Base-by-base conservation (phyloP, 176 grass and related monocot genomes). In the Carex cristatella region DNA sequence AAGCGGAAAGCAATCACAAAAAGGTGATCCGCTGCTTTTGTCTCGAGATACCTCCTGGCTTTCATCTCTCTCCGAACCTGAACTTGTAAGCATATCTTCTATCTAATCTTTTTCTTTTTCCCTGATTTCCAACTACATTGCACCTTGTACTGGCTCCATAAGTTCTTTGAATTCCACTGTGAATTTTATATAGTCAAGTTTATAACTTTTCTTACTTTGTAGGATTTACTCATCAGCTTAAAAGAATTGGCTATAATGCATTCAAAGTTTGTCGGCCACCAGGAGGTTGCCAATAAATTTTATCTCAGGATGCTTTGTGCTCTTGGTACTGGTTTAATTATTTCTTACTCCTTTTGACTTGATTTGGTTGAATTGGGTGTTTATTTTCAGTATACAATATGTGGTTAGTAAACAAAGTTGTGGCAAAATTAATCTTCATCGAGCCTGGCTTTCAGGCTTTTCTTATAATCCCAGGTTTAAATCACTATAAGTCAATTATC, bases 181-280 rank as follows among this genome's bases (percentile, higher is more conserved):
- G 44, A 68, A 69, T 35, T 74, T 84, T 3, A 14, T 42, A 11
- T 51, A 32, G 0, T 0, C 11, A 75, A 27, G 19, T 58, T 9
- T 40, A 11, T n/a, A 19, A 28, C 16, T 81, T 87, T 30, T 75
- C 0, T 40, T 56, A 78, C 16, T 78, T 19, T 80, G 79, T 62
- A 92, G 92, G 92, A 90, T 83, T 76, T 92, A 31, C 37, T 94
- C 30, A 69, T 92, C 11, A 83, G 86, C 77, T 84, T 94, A 55
- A 94, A 87, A 86, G 88, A 83, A 62, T 78, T 90, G 60, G 74
- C 28, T 46, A 15, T 14, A 10, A 84, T 44, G 49, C 54, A 85
- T 23, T 80, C 85, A 33, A 66, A 79, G 37, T 70, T 69, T 73
- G 73, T 55, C 35, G 85, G 81, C 38, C 76, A 84, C 61, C 44